Conservation (phyloP, 192 early-diverging fungal genomes). For the Thamnidium elegans region DNA sequence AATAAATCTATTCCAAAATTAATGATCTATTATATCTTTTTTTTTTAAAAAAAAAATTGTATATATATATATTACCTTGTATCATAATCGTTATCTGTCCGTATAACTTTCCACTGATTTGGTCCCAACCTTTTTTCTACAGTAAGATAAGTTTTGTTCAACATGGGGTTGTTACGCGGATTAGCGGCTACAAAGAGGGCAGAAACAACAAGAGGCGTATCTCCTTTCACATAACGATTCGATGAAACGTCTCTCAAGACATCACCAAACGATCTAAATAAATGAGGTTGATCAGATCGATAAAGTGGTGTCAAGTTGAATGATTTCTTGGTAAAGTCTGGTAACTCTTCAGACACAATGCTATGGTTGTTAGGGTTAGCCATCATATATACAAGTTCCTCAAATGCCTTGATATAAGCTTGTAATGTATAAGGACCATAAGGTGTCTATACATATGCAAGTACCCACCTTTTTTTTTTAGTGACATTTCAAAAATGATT, state of each 20-base stretch:
- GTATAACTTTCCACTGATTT: constrained; percentile 22
- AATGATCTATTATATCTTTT: not conserved
- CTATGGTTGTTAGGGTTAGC: constrained; percentile 14
- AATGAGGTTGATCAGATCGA: constrained; percentile 15
- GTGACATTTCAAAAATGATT: not conserved
- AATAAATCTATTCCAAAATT: constrained; percentile 12
- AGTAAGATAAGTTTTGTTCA: constrained; percentile 26
- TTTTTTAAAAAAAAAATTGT: not conserved
- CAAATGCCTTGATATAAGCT: constrained; percentile 52
- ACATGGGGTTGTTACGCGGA: constrained; percentile 27
- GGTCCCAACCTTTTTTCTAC: constrained; percentile 16
- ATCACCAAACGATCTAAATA: constrained; percentile 31
- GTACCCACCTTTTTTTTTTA: not conserved
- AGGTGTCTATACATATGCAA: constrained; percentile 36
- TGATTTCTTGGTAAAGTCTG: constrained; percentile 18
- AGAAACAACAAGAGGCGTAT: not conserved
- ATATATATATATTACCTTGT: constrained; percentile 17
- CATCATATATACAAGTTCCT: constrained; percentile 46
- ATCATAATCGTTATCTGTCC: constrained; percentile 31
- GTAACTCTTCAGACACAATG: constrained; percentile 1
- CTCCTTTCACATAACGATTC: not conserved
- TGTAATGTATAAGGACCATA: constrained; percentile 57
- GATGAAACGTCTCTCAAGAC: constrained; percentile 16
- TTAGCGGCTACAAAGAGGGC: constrained; percentile 34
- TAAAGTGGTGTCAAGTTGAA: constrained; percentile 10